Evolutionary conservation across 2,329 filamentous ascomycete genomes (phyloP).

Genomic region (Sordariomycetes sp.): DNA sequence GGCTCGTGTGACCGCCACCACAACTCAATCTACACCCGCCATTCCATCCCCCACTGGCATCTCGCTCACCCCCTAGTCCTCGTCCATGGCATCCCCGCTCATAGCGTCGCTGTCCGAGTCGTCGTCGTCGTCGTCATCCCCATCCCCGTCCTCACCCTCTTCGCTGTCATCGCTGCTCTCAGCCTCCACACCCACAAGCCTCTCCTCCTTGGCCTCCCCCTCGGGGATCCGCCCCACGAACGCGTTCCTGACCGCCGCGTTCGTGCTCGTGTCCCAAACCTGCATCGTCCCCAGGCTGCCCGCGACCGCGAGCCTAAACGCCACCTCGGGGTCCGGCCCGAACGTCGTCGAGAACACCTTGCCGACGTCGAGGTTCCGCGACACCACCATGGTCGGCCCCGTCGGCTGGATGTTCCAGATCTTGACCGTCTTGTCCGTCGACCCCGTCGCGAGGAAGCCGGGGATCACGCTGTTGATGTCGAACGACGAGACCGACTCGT

Average conservation of each 20-base stretch:
- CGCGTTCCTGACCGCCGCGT: constrained; percentile 68
- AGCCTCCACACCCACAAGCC: constrained; percentile 60
- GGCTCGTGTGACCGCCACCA: background rate
- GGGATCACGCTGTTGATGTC: constrained; percentile 84
- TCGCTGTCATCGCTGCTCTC: constrained; percentile 55
- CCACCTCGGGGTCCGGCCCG: constrained; percentile 79
- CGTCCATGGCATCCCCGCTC: constrained; percentile 19
- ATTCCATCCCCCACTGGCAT: background rate
- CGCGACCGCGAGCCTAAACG: constrained; percentile 83
- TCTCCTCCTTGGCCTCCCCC: constrained; percentile 50
- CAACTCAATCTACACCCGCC: too few species aligned
- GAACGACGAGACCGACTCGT: constrained; percentile 82
- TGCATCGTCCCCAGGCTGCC: constrained; percentile 88
- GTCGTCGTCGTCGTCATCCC: constrained; percentile 21
- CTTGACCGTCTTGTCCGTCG: constrained; percentile 90
- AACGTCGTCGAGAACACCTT: constrained; percentile 89
- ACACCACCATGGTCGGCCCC: constrained; percentile 81
- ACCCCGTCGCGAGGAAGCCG: constrained; percentile 86
- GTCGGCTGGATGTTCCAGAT: constrained; percentile 80
- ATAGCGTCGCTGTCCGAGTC: constrained; percentile 30
- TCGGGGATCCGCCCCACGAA: constrained; percentile 60
- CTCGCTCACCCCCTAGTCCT: constrained; percentile 16
- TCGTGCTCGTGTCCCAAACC: constrained; percentile 95
- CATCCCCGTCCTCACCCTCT: constrained; percentile 42
- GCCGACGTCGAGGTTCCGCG: constrained; percentile 83